Evolutionary conservation across 768 basidiomycete species (phyloP), one percentile per base, ranked within the genome.

Genomic region (Chiua virens): DNA sequence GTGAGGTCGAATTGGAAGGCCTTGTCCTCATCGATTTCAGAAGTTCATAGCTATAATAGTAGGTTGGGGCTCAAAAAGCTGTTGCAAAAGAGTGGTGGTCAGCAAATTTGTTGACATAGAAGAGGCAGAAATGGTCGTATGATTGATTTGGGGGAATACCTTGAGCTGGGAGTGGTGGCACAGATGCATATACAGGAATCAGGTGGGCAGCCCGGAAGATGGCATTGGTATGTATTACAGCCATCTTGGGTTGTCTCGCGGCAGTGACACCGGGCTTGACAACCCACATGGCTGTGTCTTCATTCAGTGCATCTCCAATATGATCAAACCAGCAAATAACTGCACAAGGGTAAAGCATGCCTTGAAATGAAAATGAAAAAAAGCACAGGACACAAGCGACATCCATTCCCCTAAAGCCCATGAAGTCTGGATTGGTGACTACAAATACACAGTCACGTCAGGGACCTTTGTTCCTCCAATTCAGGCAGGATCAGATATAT

Each of bases 151-250:
- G 60, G n/a, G 50, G 35, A 30, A 63, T 41, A 15, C 59, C 42
- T 4, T 25, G 17, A 18, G 56, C 55, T 10, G 63, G 5, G 35
- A 43, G 46, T 4, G 25, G 25, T 8, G 25, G 25, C 5, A 8
- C 25, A 8, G 25, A 40, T 7, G 63, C 68, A 42, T 56, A 65
- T 20, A 66, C 52, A 7, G 53, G 54, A 41, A 69, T 54, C 0
- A 71, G 58, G 44, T 73, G 71, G 0, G 68, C 68, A 3, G 54
- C 63, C 2, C 66, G 63, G 20, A 64, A 44, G 25, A 74, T 66
- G 5, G 49, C 50, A 14, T 71, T 47, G 2, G 72, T 9, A 32
- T 68, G 64, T 20, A 71, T 60, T 5, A 70, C 46, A 18, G 41
- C 5, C 43, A 4, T 48, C 8, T 13, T 30, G 25, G 11, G 23